Base-by-base conservation (phyloP, 192 early-diverging fungal species). In the Backusella liffmaniae region DNA sequence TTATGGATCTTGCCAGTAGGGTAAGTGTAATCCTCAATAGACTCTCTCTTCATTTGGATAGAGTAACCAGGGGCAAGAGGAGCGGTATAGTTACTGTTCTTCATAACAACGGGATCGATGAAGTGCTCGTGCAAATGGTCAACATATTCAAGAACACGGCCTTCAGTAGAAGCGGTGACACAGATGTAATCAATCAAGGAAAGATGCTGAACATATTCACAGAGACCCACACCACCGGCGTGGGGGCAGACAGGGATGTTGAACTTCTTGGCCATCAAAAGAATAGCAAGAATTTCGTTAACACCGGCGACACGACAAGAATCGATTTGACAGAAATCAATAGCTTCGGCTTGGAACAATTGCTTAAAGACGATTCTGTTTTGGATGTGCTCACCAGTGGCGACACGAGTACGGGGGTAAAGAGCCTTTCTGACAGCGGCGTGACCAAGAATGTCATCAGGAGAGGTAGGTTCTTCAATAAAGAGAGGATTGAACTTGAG, bases 391-490 rank as follows among this genome's bases (percentile, higher is more conserved):
- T 83, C 82, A 62, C 78, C 82, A 18, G 82, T 83, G 15, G 78
- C 78, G 1, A 83, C 77, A 26, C 71, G 51, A 15, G 82, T 83
- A 21, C 66, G 77, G 1, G 82, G 82, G 18, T 74, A 79, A 15
- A 79, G 72, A 44, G 77, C 82, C 56, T 83, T 83, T 68, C 78
- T 78, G 32, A 83, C 74, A 12, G 82, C 67, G 35, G 82, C 82
- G 66, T 83, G 82, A 36, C 82, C 82, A 26, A 83, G 75, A 6
- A 83, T 72, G 76, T 83, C 78, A 79, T 83, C 82, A 34, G 82
- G 78, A 26, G 82, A 83, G 44, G 82, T 83, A 12, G 82, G 82
- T 35, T 83, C 84, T 66, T 85, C 84, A 82, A 85, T 85, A 53
- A 79, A 85, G 15, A 80, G 42, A 66, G 84, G 83, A 18, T 85